Percentiles rank a stretch among this genome's conserved stretches.
These are phyloP conservation scores for Neophaeococcomyces mojaviensis DNA, from an alignment of 2,329 filamentous ascomycete species.

Conservation along the genomic window DNA sequence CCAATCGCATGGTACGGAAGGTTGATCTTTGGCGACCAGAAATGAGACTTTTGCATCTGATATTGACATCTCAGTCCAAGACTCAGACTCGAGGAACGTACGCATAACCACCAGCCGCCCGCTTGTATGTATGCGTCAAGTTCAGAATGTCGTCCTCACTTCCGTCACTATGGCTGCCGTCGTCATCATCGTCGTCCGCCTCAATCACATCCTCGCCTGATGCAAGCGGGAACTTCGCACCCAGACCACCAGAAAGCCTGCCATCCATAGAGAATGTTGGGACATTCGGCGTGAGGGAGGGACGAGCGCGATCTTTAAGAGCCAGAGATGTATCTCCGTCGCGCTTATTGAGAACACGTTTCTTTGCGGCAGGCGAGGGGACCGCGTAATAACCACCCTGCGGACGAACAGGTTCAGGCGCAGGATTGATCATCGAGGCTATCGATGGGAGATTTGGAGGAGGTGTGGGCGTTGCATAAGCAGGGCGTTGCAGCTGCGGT, in stretches of 20 bases:
- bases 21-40: too few relatives aligned
- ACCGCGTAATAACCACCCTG: neutral
- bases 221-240: neutral
- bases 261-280: neutral
- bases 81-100: too few relatives aligned
- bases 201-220: conserved; percentile 7
- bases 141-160: neutral
- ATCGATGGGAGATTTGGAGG: conserved; percentile 1
- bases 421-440: neutral
- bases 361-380: neutral
- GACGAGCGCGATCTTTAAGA: conserved; percentile 7
- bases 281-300: neutral
- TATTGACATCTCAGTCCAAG: too few relatives aligned
- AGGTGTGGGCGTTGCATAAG: neutral
- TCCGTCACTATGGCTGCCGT: conserved; percentile 4
- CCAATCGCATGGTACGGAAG: too few relatives aligned
- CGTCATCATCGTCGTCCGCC: conserved; percentile 5
- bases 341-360: neutral
- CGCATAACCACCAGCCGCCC: too few relatives aligned
- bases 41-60: too few relatives aligned
- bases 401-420: neutral
- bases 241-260: neutral
- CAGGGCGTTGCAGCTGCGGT: neutral
- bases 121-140: too few relatives aligned
- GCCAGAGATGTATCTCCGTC: neutral